Evolutionary conservation across 1,284 basidiomycete species (phyloP).

Genomic region (Ustilago bromivora): DNA sequence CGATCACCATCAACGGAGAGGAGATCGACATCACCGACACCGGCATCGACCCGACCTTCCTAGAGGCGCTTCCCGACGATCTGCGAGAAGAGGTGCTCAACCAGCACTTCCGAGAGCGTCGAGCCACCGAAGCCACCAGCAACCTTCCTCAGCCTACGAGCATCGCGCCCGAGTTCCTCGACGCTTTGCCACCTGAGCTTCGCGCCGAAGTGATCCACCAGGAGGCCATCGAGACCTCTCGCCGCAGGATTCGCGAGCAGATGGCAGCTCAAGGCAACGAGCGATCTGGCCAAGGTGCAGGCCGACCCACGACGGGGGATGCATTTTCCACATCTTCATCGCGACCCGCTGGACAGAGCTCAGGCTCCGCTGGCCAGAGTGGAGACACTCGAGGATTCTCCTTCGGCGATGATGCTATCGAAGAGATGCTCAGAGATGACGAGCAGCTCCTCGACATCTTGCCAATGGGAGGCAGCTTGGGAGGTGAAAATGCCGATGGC

Average conservation of each 20-base stretch:
- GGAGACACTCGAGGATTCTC: constrained; percentile 9
- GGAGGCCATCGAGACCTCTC: constrained; percentile 81
- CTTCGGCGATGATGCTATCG: constrained; percentile 58
- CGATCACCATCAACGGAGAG: constrained; percentile 80
- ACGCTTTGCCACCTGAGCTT: constrained; percentile 94
- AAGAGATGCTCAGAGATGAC: constrained; percentile 87
- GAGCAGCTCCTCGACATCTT: constrained; percentile 83
- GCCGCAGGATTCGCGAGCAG: constrained; percentile 68
- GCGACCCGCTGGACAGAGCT: constrained; percentile 6
- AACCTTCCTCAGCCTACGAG: constrained; percentile 76
- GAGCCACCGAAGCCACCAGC: constrained; percentile 74
- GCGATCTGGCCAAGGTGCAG: constrained; percentile 15
- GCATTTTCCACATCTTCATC: constrained; percentile 1
- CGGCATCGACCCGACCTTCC: constrained; percentile 96
- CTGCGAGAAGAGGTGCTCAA: constrained; percentile 98
- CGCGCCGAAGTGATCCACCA: constrained; percentile 96
- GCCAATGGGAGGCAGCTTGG: constrained; percentile 70
- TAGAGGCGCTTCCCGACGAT: constrained; percentile 96
- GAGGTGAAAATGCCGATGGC: constrained; percentile 24
- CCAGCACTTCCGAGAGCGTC: constrained; percentile 90
- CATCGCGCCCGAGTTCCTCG: constrained; percentile 93
- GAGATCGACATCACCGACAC: constrained; percentile 98
- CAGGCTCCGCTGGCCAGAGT: constrained; percentile 14
- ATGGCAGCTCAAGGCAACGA: constrained; percentile 25
- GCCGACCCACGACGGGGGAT: constrained; percentile 7